A percentile compares a stretch with the other conserved stretches of the same genome.
Evolutionary conservation across 257 asterid genomes (phyloP).

Genomic region (Eucommia ulmoides): DNA sequence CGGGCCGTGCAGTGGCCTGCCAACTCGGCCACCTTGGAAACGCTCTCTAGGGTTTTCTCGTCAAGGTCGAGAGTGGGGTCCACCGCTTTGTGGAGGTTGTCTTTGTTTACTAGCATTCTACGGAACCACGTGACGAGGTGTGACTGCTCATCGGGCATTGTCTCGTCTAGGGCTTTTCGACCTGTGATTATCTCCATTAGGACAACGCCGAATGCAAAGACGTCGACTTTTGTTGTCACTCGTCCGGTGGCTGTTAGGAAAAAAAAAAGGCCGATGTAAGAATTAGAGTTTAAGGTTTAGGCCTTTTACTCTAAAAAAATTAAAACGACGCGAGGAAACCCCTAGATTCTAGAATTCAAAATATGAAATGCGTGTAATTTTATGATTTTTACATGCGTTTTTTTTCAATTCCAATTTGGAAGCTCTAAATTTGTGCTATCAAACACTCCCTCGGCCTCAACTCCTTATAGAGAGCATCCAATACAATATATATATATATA

Average conservation of each 20-base stretch:
- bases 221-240: constrained; percentile 89
- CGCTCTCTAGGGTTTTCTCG: constrained; percentile 67
- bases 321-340: not conserved
- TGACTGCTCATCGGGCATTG: constrained; percentile 72
- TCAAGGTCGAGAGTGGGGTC: constrained; percentile 60
- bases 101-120: constrained; percentile 71
- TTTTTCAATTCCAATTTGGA: no score
- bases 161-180: constrained; percentile 73
- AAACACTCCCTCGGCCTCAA: no score
- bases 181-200: constrained; percentile 85
- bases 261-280: not conserved
- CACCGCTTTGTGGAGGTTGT: constrained; percentile 55
- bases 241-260: constrained; percentile 86
- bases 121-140: constrained; percentile 94
- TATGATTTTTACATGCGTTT: no score
- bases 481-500: no score
- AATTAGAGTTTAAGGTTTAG: no score
- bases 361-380: not conserved
- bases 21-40: constrained; percentile 74
- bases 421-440: no score
- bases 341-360: not conserved
- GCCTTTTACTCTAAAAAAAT: no score
- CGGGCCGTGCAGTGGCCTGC: constrained; percentile 93
- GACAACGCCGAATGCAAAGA: constrained; percentile 86
- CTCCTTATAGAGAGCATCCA: no score